phyloP scores from a whole-genome alignment of 2,329 filamentous ascomycete species.

The Aureobasidium sp. region DNA sequence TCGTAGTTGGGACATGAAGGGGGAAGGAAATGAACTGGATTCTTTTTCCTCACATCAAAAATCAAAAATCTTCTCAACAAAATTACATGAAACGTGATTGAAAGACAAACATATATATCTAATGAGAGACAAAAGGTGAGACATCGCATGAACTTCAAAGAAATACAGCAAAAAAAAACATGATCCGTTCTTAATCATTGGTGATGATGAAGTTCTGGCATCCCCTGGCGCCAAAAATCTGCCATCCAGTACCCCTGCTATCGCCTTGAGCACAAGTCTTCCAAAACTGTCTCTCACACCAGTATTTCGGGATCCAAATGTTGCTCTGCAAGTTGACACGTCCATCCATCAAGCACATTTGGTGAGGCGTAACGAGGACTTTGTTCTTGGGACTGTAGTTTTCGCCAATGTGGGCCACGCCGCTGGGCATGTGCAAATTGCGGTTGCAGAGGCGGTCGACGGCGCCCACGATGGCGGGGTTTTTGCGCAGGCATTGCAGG shows the following conservation, averaged over 20 bases:
- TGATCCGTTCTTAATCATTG: not conserved
- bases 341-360: not conserved
- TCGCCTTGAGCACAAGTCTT: constrained; percentile 19
- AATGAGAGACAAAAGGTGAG: not conserved
- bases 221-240: constrained; percentile 10
- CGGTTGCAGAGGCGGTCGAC: constrained; percentile 18
- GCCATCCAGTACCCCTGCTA: constrained; percentile 8
- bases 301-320: constrained; percentile 21
- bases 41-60: too few species aligned
- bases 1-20: too few species aligned
- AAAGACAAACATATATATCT: too few species aligned
- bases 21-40: too few species aligned
- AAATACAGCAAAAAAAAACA: not conserved
- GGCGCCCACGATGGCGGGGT: constrained; percentile 8
- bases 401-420: constrained; percentile 2
- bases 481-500: not conserved
- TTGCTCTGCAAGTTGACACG: constrained; percentile 15
- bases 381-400: not conserved
- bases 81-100: not conserved
- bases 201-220: constrained; percentile 19
- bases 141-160: not conserved
- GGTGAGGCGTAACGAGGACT: not conserved
- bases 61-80: too few species aligned
- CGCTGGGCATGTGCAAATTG: constrained; percentile 16
- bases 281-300: constrained; percentile 21